These are phyloP conservation scores for Erythrophleum fordii DNA, from an alignment of 306 rosid genomes.

Conservation along the genomic window DNA sequence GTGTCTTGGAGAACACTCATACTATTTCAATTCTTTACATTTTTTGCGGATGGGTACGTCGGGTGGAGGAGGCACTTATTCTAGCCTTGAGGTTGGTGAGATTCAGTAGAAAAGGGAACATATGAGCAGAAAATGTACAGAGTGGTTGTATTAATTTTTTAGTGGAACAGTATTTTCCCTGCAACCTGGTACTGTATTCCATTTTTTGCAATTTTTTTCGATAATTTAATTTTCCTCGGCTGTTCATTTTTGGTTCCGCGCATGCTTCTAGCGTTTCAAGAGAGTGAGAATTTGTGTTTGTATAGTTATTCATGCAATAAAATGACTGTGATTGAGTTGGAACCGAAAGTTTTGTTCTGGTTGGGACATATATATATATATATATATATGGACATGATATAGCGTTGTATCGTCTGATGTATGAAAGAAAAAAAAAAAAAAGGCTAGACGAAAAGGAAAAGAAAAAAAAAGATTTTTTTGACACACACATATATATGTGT, in stretches of 20 bases:
- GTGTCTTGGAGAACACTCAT: constrained; percentile 37
- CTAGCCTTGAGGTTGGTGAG: constrained; percentile 32
- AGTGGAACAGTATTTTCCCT: constrained; percentile 25
- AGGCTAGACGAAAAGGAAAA: neutral
- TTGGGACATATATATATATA: neutral
- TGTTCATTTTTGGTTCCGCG: constrained; percentile 2
- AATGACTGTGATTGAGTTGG: neutral
- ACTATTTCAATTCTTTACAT: constrained; percentile 33
- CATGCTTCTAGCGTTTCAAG: constrained; percentile 20
- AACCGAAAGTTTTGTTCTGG: neutral
- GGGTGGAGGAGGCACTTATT: constrained; percentile 35
- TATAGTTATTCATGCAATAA: constrained; percentile 36
- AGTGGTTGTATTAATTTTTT: constrained; percentile 38
- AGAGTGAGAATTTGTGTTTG: constrained; percentile 20
- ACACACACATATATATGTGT: too few species aligned
- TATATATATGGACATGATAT: too few species aligned
- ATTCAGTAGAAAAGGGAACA: constrained; percentile 44
- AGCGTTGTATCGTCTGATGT: too few species aligned
- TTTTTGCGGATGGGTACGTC: constrained; percentile 22
- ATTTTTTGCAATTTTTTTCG: constrained; percentile 19
- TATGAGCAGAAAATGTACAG: constrained; percentile 53
- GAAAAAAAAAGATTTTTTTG: too few species aligned
- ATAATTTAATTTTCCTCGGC: constrained; percentile 1
- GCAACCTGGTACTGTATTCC: constrained; percentile 26
- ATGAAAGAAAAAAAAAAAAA: neutral